Base-by-base conservation (phyloP, 2,329 filamentous ascomycete species). In the Alternaria triticina region DNA sequence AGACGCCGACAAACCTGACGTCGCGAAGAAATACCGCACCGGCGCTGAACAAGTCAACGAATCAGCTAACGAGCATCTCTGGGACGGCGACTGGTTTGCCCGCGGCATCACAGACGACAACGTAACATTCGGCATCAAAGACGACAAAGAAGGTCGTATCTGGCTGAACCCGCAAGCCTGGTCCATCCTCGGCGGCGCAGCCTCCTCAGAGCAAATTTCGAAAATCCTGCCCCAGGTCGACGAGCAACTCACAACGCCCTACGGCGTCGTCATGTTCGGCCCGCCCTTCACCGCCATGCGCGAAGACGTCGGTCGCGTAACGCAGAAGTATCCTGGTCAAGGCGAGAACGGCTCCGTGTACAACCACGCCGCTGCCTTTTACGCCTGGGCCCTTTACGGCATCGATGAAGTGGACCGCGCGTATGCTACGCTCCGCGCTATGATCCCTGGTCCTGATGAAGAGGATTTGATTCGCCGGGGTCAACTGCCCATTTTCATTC, bases 331-430 rank as follows among this genome's bases (percentile, higher is more conserved):
- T 61, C 83, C 85, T 3, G 86, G 86, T 3, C 85, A 85, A 47
- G 86, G 83, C n/a, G 86, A 88, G 75, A 88, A 88, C 72, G 86
- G 81, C 1, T 83, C 84, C 23, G 84, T 88, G 17, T 88, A 88
- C 74, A 88, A 87, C 77, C 86, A 88, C 72, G 86, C 86, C 0
- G 82, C 81, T 30, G 82, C 83, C 11, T 88, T 87, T 70, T 88
- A 86, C 74, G 81, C 85, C 51, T 83, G 86, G 79, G 83, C 83
- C 11, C 72, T 88, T 23, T 87, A 88, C 76, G 79, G 77, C 23
- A 81, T 86, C 64, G 82, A 81, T 22, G 79, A 86, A 64, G 75
- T 76, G 2, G 85, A 87, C 60, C 82, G 84, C 15, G 86, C 86
- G 1, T 87, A 83, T 72, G 76, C 74, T n/a, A 75, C 83, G 3